Evolutionary conservation across 345 rosid species (phyloP).

Genomic region (Hypericum perforatum): DNA sequence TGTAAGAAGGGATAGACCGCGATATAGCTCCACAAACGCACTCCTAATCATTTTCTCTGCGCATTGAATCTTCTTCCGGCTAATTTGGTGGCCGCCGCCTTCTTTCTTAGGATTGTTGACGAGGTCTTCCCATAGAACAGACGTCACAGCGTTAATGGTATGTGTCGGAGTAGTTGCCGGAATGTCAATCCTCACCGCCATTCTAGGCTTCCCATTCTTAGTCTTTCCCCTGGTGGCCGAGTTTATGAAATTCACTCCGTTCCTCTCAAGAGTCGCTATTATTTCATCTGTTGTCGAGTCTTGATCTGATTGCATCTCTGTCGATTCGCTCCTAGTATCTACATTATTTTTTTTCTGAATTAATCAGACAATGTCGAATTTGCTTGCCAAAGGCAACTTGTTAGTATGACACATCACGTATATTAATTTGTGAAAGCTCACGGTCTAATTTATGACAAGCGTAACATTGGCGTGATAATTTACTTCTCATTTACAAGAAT

Average conservation of each 20-base stretch:
- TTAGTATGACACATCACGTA: too few species aligned
- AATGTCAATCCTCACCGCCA: conserved; percentile 65
- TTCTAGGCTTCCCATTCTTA: conserved; percentile 66
- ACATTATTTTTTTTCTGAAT: conserved; percentile 12
- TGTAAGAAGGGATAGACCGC: conserved; percentile 66
- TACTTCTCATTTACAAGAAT: too few species aligned
- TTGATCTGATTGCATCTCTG: conserved; percentile 17
- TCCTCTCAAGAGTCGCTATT: conserved; percentile 58
- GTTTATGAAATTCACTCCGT: conserved; percentile 65
- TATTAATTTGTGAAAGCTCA: too few species aligned
- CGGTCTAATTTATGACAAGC: too few species aligned
- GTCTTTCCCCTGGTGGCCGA: conserved; percentile 49
- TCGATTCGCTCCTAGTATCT: conserved; percentile 34
- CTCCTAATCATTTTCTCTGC: conserved; percentile 83
- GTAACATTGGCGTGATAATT: too few species aligned
- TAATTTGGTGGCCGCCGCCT: conserved; percentile 48
- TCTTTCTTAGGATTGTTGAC: conserved; percentile 61
- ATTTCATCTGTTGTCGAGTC: conserved; percentile 51
- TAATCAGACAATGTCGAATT: not conserved
- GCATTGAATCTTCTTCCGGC: conserved; percentile 61
- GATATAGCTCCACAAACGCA: conserved; percentile 83
- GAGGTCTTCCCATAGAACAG: conserved; percentile 81
- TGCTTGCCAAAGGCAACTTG: not conserved
- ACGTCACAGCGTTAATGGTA: conserved; percentile 53
- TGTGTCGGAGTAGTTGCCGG: conserved; percentile 54